Base-by-base conservation (phyloP, 768 basidiomycete species). In the Cantharellus anzutake region DNA sequence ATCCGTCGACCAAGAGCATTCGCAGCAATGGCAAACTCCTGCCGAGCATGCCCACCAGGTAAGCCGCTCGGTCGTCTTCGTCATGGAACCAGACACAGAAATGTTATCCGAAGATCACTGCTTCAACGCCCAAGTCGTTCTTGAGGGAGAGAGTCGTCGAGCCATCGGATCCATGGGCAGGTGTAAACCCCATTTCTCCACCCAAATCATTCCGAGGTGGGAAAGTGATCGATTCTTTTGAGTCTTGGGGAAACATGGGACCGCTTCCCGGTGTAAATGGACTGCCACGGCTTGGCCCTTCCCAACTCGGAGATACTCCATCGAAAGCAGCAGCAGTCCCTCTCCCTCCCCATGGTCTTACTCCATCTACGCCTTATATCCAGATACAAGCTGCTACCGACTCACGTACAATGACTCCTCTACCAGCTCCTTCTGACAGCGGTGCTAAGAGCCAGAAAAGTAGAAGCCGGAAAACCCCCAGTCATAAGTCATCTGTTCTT, bases 301-400 rank as follows among this genome's bases (percentile, higher is more conserved):
- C 20, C 20, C 20, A 29, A 29, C 20, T 29, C 20, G 20, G 20
- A 29, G 35, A 55, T 55, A 55, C 52, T 14, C 52, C 52, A 7
- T 11, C 35, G 11, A 37, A 14, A 11, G 52, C 52, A 37, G 7
- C 35, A 11, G 11, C 35, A 11, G 35, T 11, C 11, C 52, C 52
- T 37, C 35, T 11, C 14, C 35, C 52, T 11, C 11, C 52, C 29
- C 52, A 11, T 37, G 52, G 52, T 11, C 52, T 11, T 20, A 62
- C 61, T 41, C 61, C 61, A 42, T 41, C 40, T 41, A 62, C 61
- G 7, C 52, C 61, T 42, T 51, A 20, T n/a, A 60, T 62, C 52
- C 60, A 60, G 16, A 62, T 62, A n/a, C 48, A 60, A 11, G 60
- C 61, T n/a, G 60, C 61, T 5, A 62, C 61, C 38, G 60, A 61